Conservation (phyloP, 2,329 filamentous ascomycete genomes). For the Monosporascus sp. region DNA sequence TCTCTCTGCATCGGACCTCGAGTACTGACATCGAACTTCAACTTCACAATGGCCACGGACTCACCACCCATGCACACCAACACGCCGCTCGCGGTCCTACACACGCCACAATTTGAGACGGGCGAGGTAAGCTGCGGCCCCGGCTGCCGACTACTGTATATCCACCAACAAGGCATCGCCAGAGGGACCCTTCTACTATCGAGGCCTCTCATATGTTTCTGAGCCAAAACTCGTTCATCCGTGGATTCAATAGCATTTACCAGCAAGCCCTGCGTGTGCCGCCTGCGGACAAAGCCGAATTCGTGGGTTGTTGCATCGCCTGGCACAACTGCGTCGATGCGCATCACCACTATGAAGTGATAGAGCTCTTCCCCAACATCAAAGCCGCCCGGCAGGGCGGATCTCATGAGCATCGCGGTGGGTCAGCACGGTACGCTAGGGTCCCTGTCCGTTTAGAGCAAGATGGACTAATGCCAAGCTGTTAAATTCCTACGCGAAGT, state of each 20-base stretch:
- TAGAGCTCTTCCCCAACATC: slow-evolving; percentile 15
- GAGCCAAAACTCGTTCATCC: slow-evolving; percentile 20
- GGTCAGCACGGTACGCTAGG: slow-evolving; percentile 6
- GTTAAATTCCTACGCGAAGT: no score
- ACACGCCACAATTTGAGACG: slow-evolving; percentile 24
- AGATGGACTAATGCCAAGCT: no score
- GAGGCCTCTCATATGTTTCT: slow-evolving; percentile 18
- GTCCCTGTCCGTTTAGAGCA: no score
- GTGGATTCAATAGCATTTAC: slow-evolving; percentile 20
- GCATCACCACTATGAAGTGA: slow-evolving; percentile 18
- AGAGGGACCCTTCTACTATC: slow-evolving; percentile 15
- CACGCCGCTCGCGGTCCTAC: slow-evolving; percentile 11
- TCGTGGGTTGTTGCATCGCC: slow-evolving; percentile 14
- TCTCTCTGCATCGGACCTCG: no score
- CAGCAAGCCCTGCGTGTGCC: slow-evolving; percentile 13
- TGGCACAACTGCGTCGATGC: slow-evolving; percentile 14
- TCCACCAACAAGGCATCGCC: background rate
- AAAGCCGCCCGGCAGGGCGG: slow-evolving; percentile 11
- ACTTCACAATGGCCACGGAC: slow-evolving; percentile 3
- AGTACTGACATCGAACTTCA: no score
- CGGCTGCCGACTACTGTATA: slow-evolving; percentile 16
- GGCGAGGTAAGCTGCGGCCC: slow-evolving; percentile 30
- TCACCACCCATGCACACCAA: slow-evolving; percentile 11
- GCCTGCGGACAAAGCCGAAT: slow-evolving; percentile 12
- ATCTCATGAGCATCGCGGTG: slow-evolving; percentile 13